Evolutionary conservation across 352 stramenopile genomes (phyloP).

Genomic region (Globisporangium alternatum): DNA sequence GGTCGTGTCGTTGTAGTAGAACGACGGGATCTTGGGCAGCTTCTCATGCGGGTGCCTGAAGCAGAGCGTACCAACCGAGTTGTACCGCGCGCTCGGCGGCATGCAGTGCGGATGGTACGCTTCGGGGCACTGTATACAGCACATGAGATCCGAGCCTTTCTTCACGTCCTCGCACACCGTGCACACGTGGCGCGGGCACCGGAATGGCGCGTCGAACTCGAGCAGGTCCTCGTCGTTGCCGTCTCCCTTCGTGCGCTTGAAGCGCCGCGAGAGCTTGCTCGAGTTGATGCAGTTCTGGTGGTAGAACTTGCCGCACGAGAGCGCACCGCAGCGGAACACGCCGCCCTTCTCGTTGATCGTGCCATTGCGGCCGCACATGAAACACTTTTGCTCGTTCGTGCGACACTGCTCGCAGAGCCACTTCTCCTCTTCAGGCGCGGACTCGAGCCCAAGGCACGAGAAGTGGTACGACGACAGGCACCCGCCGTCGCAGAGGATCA

Average conservation of each 20-base stretch:
- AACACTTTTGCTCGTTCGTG: conserved; percentile 86
- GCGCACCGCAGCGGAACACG: conserved; percentile 70
- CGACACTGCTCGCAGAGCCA: conserved; percentile 93
- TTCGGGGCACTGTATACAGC: conserved; percentile 90
- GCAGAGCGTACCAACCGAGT: conserved; percentile 90
- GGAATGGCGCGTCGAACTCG: conserved; percentile 75
- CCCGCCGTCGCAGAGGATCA: conserved; percentile 92
- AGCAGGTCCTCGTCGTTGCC: conserved; percentile 43
- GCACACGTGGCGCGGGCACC: conserved; percentile 88
- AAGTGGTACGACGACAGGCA: conserved; percentile 93
- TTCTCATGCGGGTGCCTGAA: conserved; percentile 79
- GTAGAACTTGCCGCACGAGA: conserved; percentile 81
- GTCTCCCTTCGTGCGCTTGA: conserved; percentile 23
- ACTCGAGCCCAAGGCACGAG: conserved; percentile 84
- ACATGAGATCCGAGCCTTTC: conserved; percentile 79
- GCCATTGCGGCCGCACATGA: conserved; percentile 86
- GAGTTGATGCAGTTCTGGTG: conserved; percentile 74
- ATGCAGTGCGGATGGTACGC: conserved; percentile 93
- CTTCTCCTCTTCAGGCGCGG: conserved; percentile 57
- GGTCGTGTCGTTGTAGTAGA: conserved; percentile 59
- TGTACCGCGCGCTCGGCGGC: conserved; percentile 87
- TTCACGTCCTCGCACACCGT: conserved; percentile 77
- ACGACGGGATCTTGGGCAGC: conserved; percentile 74
- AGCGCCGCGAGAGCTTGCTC: conserved; percentile 56
- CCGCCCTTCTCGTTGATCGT: conserved; percentile 83